Conservation (phyloP, 257 asterid genomes). For the Gardenia jasminoides region DNA sequence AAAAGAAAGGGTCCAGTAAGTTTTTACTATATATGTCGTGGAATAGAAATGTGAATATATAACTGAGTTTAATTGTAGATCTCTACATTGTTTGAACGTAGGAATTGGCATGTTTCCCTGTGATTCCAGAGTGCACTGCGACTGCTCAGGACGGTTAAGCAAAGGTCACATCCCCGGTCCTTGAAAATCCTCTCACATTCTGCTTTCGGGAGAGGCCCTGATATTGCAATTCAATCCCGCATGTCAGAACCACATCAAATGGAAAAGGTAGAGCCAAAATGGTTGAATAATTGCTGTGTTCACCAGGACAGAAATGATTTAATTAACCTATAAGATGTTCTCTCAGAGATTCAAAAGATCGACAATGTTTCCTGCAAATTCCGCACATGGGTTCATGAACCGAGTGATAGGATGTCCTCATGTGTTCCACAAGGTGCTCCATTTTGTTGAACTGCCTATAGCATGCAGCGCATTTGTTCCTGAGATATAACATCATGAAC, state of each 20-base stretch:
- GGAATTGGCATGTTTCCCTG: constrained; percentile 58
- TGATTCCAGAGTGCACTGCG: constrained; percentile 54
- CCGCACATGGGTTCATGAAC: constrained; percentile 83
- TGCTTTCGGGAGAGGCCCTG: constrained; percentile 83
- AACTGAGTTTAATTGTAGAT: not conserved
- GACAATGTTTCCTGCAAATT: constrained; percentile 74
- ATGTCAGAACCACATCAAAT: not conserved
- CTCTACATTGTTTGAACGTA: constrained; percentile 62
- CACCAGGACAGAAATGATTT: constrained; percentile 1
- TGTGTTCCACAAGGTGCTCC: constrained; percentile 90
- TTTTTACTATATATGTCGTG: too few species aligned
- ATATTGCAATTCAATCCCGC: not conserved
- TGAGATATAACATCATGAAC: constrained; percentile 15
- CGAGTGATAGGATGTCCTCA: constrained; percentile 80
- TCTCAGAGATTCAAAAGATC: constrained; percentile 85
- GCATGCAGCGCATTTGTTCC: constrained; percentile 96
- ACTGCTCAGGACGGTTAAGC: constrained; percentile 50
- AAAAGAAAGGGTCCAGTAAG: not conserved
- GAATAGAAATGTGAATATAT: not conserved
- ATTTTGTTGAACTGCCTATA: constrained; percentile 81
- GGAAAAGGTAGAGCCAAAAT: not conserved
- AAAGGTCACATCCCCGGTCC: constrained; percentile 78
- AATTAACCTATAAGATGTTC: constrained; percentile 83
- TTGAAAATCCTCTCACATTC: constrained; percentile 92
- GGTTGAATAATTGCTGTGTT: not conserved